Percentiles rank a stretch among this genome's conserved stretches.
Evolutionary conservation across 2,329 filamentous ascomycete species (phyloP).

Genomic region (Aspergillus nomiae): DNA sequence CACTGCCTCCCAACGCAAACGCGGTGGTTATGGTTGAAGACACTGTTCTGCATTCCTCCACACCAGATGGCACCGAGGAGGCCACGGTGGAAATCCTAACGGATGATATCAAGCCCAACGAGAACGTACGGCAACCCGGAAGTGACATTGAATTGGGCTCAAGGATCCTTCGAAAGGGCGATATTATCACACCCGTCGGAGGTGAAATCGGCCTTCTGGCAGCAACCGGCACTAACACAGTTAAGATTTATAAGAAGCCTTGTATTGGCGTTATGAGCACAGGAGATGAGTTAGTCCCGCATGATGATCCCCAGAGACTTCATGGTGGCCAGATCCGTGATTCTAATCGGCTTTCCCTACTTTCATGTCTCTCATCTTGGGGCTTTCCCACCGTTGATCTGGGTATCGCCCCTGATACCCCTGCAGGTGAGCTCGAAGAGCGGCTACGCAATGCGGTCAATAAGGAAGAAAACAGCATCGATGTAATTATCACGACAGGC

Average conservation of each 20-base stretch:
- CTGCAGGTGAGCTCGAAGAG: slow-evolving; percentile 71
- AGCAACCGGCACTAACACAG: slow-evolving; percentile 73
- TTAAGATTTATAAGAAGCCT: slow-evolving; percentile 74
- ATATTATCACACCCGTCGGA: slow-evolving; percentile 78
- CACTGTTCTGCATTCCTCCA: slow-evolving; percentile 73
- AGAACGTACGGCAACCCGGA: slow-evolving; percentile 89
- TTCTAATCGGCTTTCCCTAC: slow-evolving; percentile 84
- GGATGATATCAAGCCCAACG: slow-evolving; percentile 70
- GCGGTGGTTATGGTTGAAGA: slow-evolving; percentile 98
- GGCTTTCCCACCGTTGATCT: slow-evolving; percentile 81
- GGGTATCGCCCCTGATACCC: slow-evolving; percentile 67
- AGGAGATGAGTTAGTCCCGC: slow-evolving; percentile 87
- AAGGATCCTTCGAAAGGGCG: slow-evolving; percentile 72
- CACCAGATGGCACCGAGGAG: slow-evolving; percentile 81
- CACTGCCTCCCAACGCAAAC: slow-evolving; percentile 82
- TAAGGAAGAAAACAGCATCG: slow-evolving; percentile 52
- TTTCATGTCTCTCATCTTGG: slow-evolving; percentile 72
- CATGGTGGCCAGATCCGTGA: slow-evolving; percentile 85
- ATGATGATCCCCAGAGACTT: slow-evolving; percentile 63
- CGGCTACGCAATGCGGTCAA: slow-evolving; percentile 74
- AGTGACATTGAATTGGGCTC: slow-evolving; percentile 76
- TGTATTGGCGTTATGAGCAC: slow-evolving; percentile 87
- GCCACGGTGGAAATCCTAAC: slow-evolving; percentile 84
- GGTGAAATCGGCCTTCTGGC: slow-evolving; percentile 90
- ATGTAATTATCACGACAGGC: slow-evolving; percentile 87